Conservation (phyloP, 176 grass and related monocot species). For the Eleusine indica region DNA sequence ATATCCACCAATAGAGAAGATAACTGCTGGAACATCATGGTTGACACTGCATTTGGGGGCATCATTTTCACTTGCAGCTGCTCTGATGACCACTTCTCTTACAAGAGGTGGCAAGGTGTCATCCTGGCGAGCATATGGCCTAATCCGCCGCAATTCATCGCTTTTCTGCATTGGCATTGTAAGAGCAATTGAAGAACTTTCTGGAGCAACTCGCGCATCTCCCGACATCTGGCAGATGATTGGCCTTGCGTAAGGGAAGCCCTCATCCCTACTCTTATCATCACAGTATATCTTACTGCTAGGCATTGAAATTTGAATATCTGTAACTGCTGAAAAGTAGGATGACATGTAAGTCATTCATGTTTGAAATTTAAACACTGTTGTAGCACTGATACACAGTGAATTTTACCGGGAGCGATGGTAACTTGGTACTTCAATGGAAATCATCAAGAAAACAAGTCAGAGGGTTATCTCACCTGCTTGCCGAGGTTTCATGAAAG, state of each 20-base stretch:
- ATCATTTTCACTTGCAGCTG: conserved; percentile 36
- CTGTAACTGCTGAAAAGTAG: conserved; percentile 19
- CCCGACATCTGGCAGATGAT: conserved; percentile 58
- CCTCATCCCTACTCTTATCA: conserved; percentile 66
- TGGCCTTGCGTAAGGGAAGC: conserved; percentile 74
- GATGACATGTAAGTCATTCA: not conserved
- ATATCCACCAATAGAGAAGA: conserved; percentile 69
- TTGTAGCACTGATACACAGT: not conserved
- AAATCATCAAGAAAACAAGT: not conserved
- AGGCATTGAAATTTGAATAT: conserved; percentile 34
- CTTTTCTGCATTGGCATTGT: conserved; percentile 15
- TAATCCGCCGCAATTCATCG: conserved; percentile 26
- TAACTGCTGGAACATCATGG: conserved; percentile 55
- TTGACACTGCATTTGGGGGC: conserved; percentile 43
- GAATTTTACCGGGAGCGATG: not conserved
- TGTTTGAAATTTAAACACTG: not conserved
- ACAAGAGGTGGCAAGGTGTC: conserved; percentile 49
- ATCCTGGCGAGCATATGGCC: conserved; percentile 59
- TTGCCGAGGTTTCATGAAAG: not conserved
- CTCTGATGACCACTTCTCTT: conserved; percentile 56
- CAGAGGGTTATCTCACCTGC: not conserved
- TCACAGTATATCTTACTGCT: conserved; percentile 56
- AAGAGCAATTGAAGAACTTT: conserved; percentile 47
- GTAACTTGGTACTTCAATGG: not conserved
- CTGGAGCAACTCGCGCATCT: conserved; percentile 49